A percentile compares a stretch with the other conserved stretches of the same genome.
Evolutionary conservation across 208 protist species (phyloP).

Genomic region (Leptomonas pyrrhocoris): DNA sequence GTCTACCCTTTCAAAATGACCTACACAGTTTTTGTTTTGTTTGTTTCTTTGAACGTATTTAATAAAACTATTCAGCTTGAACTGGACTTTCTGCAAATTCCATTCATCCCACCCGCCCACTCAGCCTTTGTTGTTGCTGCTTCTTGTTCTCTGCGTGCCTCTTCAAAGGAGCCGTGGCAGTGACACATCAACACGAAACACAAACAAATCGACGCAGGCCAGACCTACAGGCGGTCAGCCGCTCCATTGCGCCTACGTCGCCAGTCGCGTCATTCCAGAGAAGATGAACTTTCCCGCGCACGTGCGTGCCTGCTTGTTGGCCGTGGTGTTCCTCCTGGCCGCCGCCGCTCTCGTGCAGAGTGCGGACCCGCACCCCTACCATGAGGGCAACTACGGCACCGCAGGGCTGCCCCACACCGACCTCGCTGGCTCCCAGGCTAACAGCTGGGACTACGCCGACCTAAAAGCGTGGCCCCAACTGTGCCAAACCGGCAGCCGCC

Average conservation of each 20-base stretch:
- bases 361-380: conserved; percentile 27
- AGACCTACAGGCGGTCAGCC: background rate
- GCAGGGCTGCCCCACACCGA: conserved; percentile 31
- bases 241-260: background rate
- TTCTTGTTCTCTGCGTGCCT: too few relatives aligned
- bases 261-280: background rate
- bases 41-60: too few relatives aligned
- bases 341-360: background rate
- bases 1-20: too few relatives aligned
- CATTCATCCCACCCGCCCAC: too few relatives aligned
- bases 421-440: conserved; percentile 11
- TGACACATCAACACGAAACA: background rate
- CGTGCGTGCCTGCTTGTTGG: background rate
- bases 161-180: too few relatives aligned
- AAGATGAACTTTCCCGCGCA: background rate
- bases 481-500: conserved; percentile 54
- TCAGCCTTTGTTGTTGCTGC: too few relatives aligned
- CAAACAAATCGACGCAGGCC: background rate
- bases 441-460: conserved; percentile 61
- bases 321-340: conserved; percentile 1
- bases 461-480: conserved; percentile 47
- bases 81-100: too few relatives aligned
- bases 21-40: too few relatives aligned
- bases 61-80: too few relatives aligned
- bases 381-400: conserved; percentile 70